phyloP scores from a whole-genome alignment of 1,284 basidiomycete genomes.

The Sanghuangporus sanghuang region DNA sequence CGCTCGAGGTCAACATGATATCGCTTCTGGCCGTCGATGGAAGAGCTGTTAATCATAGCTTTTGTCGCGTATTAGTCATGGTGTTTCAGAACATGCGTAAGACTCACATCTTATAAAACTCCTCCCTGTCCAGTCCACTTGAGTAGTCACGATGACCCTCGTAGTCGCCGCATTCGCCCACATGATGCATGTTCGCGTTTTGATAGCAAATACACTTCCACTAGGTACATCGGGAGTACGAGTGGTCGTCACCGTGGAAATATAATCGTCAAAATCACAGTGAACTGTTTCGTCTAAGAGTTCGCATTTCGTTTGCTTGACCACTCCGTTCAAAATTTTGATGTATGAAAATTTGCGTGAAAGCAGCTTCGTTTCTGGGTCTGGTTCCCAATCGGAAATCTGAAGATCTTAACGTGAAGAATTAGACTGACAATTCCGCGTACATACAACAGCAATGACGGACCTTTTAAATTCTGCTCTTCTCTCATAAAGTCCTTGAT shows the following conservation, averaged over 20 bases:
- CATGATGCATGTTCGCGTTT: conserved; percentile 91
- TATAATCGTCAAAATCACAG: conserved; percentile 82
- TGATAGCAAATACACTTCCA: conserved; percentile 88
- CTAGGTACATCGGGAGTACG: conserved; percentile 93
- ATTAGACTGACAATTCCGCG: neutral
- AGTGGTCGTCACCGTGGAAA: conserved; percentile 85
- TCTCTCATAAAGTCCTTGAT: conserved; percentile 89
- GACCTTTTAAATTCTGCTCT: conserved; percentile 87
- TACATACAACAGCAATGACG: conserved; percentile 25
- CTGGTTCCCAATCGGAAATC: conserved; percentile 86
- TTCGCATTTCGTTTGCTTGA: conserved; percentile 94
- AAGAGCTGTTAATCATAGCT: conserved; percentile 93
- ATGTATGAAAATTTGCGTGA: conserved; percentile 91
- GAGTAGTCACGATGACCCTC: conserved; percentile 81
- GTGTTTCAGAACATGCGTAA: neutral
- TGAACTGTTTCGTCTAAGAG: conserved; percentile 81
- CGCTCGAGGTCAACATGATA: conserved; percentile 85
- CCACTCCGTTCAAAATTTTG: conserved; percentile 83
- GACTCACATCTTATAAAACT: conserved; percentile 90
- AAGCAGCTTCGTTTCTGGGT: conserved; percentile 58
- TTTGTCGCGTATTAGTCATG: neutral
- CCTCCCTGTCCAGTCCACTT: conserved; percentile 94
- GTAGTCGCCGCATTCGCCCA: conserved; percentile 84
- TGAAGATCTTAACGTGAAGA: conserved; percentile 64
- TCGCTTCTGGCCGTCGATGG: conserved; percentile 90